Evolutionary conservation across 768 basidiomycete species (phyloP).

Genomic region (Auriscalpium vulgare): DNA sequence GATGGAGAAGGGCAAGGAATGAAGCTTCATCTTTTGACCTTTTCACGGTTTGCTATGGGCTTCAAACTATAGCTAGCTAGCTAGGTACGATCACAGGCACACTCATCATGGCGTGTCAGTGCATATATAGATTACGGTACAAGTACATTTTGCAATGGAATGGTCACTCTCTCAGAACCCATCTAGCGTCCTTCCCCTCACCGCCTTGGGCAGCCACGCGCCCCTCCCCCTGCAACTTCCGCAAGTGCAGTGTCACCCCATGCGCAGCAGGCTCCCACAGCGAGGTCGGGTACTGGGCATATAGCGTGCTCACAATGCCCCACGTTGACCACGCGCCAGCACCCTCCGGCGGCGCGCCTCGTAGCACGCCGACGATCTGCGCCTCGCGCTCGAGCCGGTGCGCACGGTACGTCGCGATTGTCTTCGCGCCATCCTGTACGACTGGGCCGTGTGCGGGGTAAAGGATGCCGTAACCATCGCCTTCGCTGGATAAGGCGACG

Average conservation of each 20-base stretch:
- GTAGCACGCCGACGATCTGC: slow-evolving; percentile 57
- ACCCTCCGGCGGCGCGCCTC: slow-evolving; percentile 24
- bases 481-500: slow-evolving; percentile 28
- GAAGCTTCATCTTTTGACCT: no score
- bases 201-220: slow-evolving; percentile 30
- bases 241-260: slow-evolving; percentile 61
- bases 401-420: slow-evolving; percentile 64
- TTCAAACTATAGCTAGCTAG: no score
- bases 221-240: slow-evolving; percentile 63
- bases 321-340: slow-evolving; percentile 48
- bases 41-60: no score
- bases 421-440: slow-evolving; percentile 48
- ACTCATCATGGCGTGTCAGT: no score
- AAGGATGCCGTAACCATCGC: slow-evolving; percentile 36
- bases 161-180: no score
- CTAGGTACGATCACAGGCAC: no score
- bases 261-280: slow-evolving; percentile 69
- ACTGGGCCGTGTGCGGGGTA: slow-evolving; percentile 90
- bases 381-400: slow-evolving; percentile 78
- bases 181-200: no score
- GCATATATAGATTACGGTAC: no score
- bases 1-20: no score
- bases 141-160: no score
- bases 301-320: slow-evolving; percentile 58
- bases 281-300: slow-evolving; percentile 61